Percentiles rank a stretch among this genome's conserved stretches.
These are phyloP conservation scores for Termitomyces bulborhizus DNA, from an alignment of 768 basidiomycete genomes.

Conservation along the genomic window DNA sequence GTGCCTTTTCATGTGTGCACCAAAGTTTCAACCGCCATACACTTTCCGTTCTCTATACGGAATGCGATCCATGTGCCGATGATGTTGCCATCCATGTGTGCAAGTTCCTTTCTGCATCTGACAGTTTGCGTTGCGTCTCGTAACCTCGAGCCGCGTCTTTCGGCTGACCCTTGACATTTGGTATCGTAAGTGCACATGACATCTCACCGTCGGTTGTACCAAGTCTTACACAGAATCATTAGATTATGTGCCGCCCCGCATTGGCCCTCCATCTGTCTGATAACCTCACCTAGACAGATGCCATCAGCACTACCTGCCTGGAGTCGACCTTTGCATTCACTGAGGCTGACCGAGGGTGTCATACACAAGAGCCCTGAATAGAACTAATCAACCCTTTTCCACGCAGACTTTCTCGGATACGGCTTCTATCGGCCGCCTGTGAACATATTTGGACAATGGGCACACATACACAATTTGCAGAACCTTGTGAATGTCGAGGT, in stretches of 20 bases:
- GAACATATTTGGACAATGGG: neutral
- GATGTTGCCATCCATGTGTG: no score
- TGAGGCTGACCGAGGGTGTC: neutral
- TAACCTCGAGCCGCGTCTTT: neutral
- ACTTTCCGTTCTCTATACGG: neutral
- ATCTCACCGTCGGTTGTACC: constrained; percentile 6
- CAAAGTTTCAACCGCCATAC: neutral
- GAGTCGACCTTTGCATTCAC: neutral
- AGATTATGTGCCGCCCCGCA: neutral
- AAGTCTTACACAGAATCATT: neutral
- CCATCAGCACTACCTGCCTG: neutral
- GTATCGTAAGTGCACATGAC: neutral
- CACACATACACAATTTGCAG: neutral
- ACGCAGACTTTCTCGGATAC: neutral
- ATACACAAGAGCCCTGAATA: neutral
- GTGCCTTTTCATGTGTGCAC: constrained; percentile 6
- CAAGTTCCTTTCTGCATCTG: no score
- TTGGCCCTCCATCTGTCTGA: neutral
- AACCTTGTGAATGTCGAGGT: neutral
- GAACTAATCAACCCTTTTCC: neutral
- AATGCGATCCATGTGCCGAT: neutral
- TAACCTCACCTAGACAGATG: neutral
- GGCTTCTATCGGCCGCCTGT: neutral
- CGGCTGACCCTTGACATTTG: neutral
- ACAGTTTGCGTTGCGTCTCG: neutral